Percentiles rank a stretch among this genome's conserved stretches.
phyloP scores from a whole-genome alignment of 306 rosid genomes.

The Ormosia emarginata region DNA sequence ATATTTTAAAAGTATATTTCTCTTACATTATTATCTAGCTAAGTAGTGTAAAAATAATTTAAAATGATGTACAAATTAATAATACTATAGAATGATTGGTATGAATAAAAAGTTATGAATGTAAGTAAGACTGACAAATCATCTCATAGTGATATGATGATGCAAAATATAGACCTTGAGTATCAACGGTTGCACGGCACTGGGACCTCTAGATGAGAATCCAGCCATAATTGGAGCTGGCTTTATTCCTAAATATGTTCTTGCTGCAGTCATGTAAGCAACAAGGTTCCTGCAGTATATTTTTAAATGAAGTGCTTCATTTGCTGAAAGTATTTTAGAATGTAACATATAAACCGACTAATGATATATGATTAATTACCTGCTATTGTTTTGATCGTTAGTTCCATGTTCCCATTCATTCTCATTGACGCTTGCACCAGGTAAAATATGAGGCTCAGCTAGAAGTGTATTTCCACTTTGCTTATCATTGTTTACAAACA shows the following conservation, averaged over 20 bases:
- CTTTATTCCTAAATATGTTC: constrained; percentile 36
- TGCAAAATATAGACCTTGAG: constrained; percentile 51
- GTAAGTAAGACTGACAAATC: neutral
- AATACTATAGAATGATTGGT: too few species aligned
- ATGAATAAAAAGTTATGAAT: neutral
- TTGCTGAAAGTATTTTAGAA: neutral
- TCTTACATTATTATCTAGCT: too few species aligned
- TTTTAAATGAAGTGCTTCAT: neutral
- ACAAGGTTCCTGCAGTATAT: constrained; percentile 36
- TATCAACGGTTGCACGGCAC: constrained; percentile 32
- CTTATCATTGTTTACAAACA: constrained; percentile 45
- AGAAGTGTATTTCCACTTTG: constrained; percentile 20
- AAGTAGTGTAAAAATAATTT: too few species aligned
- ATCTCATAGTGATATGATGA: neutral
- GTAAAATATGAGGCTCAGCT: constrained; percentile 51
- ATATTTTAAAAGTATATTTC: too few species aligned
- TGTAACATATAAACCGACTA: neutral
- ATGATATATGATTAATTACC: constrained; percentile 16
- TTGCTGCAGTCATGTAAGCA: constrained; percentile 40
- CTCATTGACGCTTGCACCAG: constrained; percentile 29
- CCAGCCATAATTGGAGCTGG: constrained; percentile 65
- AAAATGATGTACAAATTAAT: too few species aligned
- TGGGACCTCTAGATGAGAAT: constrained; percentile 78
- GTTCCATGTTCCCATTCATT: constrained; percentile 30
- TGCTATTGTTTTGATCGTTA: constrained; percentile 34